Base-by-base conservation (phyloP, 1,284 basidiomycete species). In the Takashimella tepidaria region DNA sequence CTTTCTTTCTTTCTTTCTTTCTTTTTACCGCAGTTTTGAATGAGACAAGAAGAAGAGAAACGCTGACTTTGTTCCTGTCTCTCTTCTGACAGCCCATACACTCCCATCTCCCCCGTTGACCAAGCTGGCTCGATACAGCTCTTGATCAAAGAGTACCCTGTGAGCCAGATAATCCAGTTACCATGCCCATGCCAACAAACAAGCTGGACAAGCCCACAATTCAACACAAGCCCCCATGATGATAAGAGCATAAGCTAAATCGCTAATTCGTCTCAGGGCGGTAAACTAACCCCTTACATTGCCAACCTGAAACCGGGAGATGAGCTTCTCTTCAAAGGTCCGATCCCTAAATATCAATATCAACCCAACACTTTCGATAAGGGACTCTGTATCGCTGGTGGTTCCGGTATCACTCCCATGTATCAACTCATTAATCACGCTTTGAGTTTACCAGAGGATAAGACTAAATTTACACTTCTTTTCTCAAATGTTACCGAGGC, bases 401-500 rank as follows among this genome's bases (percentile, higher is more conserved):
- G 77, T 26, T 72, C 70, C 49, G 77, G 77, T 57, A 67, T 70
- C 56, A 80, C 79, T 13, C 79, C 79, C 22, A 77, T 79, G 66
- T 79, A 75, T 63, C 79, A 80, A 65, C 67, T 93, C 64, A 73
- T 92, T 55, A 79, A 78, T 47, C 83, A 92, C 73, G 86, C 88
- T 4, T 82, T 93, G 51, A 50, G 58, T 40, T 47, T 75, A n/a
- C 67, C 79, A 1, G 84, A 88, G 63, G 97, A 98, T 83, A 92
- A 87, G 79, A 98, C 96, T 61, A 92, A 93, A 72, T 95, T 90
- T 77, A 96, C 88, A 48, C 80, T 98, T 53, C 77, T 98, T 66
- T 98, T 89, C 77, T 85, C 88, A 44, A 98, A 98, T 77, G 82
- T 90, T 50, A 82, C 87, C n/a, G 88, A 92, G 71, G 79, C 83